A percentile compares a stretch with the other conserved stretches of the same genome.
Conservation (phyloP, 805 yeast species). For the Kodamaea kaohsiungensis region DNA sequence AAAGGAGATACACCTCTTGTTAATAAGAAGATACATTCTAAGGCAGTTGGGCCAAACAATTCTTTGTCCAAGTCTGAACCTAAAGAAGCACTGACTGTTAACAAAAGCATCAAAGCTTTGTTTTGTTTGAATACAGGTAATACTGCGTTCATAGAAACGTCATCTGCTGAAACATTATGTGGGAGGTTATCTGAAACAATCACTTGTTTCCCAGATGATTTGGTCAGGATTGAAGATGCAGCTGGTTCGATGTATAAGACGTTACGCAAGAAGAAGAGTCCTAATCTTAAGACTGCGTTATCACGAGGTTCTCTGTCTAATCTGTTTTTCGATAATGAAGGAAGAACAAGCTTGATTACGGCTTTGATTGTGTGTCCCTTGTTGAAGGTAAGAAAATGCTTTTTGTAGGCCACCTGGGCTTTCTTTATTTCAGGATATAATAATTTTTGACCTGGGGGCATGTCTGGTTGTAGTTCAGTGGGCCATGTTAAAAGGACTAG, state of each 20-base stretch:
- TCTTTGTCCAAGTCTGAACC: conserved; percentile 63
- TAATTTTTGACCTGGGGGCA: conserved; percentile 56
- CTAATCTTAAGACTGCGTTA: conserved; percentile 68
- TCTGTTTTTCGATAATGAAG: conserved; percentile 52
- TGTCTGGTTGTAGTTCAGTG: conserved; percentile 58
- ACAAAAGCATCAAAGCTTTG: conserved; percentile 68
- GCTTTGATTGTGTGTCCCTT: conserved; percentile 69
- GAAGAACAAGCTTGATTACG: conserved; percentile 65
- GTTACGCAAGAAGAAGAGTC: conserved; percentile 74
- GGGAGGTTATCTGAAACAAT: conserved; percentile 49
- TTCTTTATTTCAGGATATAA: conserved; percentile 61
- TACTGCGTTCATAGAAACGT: conserved; percentile 63
- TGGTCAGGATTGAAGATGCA: conserved; percentile 48
- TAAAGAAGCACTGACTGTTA: conserved; percentile 68
- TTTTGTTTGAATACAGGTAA: conserved; percentile 62
- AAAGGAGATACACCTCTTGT: conserved; percentile 31
- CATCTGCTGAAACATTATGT: conserved; percentile 57
- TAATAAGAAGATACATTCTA: conserved; percentile 70
- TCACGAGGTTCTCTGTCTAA: conserved; percentile 68
- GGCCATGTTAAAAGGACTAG: conserved; percentile 90
- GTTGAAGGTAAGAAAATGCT: conserved; percentile 56
- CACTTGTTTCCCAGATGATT: conserved; percentile 35
- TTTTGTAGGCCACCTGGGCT: conserved; percentile 72
- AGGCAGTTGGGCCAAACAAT: conserved; percentile 58
- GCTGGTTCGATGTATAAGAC: conserved; percentile 77